Evolutionary conservation across 495 filamentous ascomycete genomes (phyloP).

Genomic region (Talaromyces stipitatus): DNA sequence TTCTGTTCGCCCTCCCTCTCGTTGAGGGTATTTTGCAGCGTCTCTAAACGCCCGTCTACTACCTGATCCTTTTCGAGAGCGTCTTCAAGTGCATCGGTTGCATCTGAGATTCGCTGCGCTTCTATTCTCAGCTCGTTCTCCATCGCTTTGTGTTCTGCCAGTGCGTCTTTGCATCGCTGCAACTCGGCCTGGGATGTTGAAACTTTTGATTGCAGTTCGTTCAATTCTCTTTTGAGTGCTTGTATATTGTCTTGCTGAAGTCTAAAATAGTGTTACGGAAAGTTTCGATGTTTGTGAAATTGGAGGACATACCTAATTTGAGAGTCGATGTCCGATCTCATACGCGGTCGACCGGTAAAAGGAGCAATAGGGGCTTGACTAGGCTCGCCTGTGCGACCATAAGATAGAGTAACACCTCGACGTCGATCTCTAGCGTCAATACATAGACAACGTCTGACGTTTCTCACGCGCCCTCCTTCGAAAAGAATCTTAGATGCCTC

Average conservation of each 20-base stretch:
- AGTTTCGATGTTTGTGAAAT: not conserved
- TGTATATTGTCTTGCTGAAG: slow-evolving; percentile 37
- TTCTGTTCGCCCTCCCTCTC: slow-evolving; percentile 44
- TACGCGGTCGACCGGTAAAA: slow-evolving; percentile 50
- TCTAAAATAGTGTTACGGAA: slow-evolving; percentile 18
- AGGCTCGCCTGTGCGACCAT: slow-evolving; percentile 44
- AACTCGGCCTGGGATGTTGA: slow-evolving; percentile 21
- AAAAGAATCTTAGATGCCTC: slow-evolving; percentile 67
- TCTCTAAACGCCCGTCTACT: slow-evolving; percentile 55
- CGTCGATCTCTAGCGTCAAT: slow-evolving; percentile 51
- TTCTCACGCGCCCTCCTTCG: slow-evolving; percentile 48
- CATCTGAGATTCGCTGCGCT: slow-evolving; percentile 50
- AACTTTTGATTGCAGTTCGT: slow-evolving; percentile 25
- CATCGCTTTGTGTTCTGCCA: slow-evolving; percentile 33
- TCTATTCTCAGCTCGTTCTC: slow-evolving; percentile 44
- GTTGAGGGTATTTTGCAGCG: slow-evolving; percentile 43
- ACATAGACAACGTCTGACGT: slow-evolving; percentile 65
- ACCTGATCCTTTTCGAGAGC: slow-evolving; percentile 52
- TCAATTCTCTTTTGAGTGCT: slow-evolving; percentile 31
- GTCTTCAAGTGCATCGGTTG: slow-evolving; percentile 48
- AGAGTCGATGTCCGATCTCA: slow-evolving; percentile 70
- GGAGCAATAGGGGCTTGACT: slow-evolving; percentile 46
- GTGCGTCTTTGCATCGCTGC: slow-evolving; percentile 31
- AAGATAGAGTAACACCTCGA: slow-evolving; percentile 57
- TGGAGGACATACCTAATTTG: slow-evolving; percentile 46